These are phyloP conservation scores for Aureobasidium melanogenum DNA, from an alignment of 2,329 filamentous ascomycete genomes.

Conservation along the genomic window DNA sequence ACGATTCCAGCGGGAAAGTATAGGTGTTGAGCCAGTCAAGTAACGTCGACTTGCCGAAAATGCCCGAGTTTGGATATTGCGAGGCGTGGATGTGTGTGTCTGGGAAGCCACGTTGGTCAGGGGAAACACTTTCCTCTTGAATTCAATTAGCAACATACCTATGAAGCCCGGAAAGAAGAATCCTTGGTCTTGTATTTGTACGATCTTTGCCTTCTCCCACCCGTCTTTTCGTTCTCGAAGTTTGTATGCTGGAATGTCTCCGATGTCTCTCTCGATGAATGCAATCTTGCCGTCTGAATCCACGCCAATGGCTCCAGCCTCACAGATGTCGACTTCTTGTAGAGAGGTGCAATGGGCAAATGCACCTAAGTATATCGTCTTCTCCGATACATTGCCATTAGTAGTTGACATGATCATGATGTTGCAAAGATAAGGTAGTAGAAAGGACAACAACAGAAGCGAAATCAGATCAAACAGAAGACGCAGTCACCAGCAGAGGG, in stretches of 20 bases:
- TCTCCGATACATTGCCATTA: slow-evolving; percentile 18
- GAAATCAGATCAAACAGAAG: background rate
- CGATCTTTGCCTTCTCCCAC: slow-evolving; percentile 34
- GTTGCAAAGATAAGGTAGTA: background rate
- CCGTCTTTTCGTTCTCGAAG: slow-evolving; percentile 16
- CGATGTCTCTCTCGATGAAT: slow-evolving; percentile 33
- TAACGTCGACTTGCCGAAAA: slow-evolving; percentile 89
- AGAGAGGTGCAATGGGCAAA: slow-evolving; percentile 50
- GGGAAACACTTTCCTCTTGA: background rate
- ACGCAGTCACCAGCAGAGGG: background rate
- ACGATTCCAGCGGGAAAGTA: slow-evolving; percentile 86
- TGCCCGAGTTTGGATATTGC: slow-evolving; percentile 87
- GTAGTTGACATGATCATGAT: slow-evolving; percentile 1
- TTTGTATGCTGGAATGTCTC: slow-evolving; percentile 18
- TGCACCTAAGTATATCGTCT: slow-evolving; percentile 48
- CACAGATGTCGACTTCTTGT: slow-evolving; percentile 40
- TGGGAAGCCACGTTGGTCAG: background rate
- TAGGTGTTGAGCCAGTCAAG: slow-evolving; percentile 91
- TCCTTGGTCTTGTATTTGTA: slow-evolving; percentile 40
- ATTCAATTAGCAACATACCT: slow-evolving; percentile 38
- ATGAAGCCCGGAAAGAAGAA: slow-evolving; percentile 85
- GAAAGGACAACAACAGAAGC: background rate
- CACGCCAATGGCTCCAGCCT: slow-evolving; percentile 41
- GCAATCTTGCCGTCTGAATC: slow-evolving; percentile 44
- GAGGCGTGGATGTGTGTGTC: slow-evolving; percentile 94